These are phyloP conservation scores for Suillus placidus DNA, from an alignment of 768 basidiomycete species.

Conservation along the genomic window DNA sequence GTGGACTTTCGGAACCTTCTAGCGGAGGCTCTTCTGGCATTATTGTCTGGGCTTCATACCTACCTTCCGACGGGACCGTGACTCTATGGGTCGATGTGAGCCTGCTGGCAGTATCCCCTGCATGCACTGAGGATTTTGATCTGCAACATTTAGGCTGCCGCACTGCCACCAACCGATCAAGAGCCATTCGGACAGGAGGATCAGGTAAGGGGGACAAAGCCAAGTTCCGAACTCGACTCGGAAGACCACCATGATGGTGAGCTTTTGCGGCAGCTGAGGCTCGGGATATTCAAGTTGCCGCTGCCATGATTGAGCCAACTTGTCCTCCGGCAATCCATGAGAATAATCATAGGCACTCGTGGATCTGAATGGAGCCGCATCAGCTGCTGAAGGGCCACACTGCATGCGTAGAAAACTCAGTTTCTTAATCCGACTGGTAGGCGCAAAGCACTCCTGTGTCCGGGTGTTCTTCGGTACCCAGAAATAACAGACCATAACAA, in stretches of 20 bases:
- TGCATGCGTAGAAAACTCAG: not conserved
- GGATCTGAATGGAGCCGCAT: not conserved
- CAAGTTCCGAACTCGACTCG: not conserved
- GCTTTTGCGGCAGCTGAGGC: not conserved
- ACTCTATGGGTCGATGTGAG: too few relatives aligned
- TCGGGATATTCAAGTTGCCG: not conserved
- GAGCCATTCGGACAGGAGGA: not conserved
- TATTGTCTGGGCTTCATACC: not conserved
- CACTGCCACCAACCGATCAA: not conserved
- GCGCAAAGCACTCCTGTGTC: not conserved
- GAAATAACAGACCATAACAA: not conserved
- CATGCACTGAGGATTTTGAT: not conserved
- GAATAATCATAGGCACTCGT: not conserved
- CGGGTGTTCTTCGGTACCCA: not conserved
- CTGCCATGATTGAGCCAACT: not conserved
- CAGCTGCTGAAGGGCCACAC: not conserved
- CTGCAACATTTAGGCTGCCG: not conserved
- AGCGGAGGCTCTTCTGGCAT: not conserved
- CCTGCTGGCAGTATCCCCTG: not conserved
- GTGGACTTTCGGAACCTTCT: not conserved
- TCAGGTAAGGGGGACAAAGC: not conserved
- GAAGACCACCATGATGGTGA: not conserved
- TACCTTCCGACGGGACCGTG: too few relatives aligned
- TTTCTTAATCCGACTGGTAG: not conserved
- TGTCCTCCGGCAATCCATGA: not conserved